Base-by-base conservation (phyloP, 148 eudicot species). In the Rhododendron ovatum region DNA sequence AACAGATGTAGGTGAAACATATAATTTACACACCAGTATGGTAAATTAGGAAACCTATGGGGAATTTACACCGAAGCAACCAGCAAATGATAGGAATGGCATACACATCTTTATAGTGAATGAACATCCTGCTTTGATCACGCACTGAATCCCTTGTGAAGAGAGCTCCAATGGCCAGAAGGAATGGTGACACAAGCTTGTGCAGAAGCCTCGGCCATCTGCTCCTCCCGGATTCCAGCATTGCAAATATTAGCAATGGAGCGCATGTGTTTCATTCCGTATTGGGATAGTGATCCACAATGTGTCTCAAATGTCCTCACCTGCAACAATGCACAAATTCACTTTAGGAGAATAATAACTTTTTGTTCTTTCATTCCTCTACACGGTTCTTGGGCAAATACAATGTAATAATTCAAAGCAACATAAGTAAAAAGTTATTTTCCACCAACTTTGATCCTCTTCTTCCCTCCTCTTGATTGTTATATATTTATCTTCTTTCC, bases 201-300 rank as follows among this genome's bases (percentile, higher is more conserved):
- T 1, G 94, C 91, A 2, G 98, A 91, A 6, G 95, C 99, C 88
- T 93, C 95, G 1, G 92, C 90, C 98, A 97, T 95, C 88, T 93
- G 96, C 57, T 93, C 93, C 33, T 82, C 53, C 26, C 87, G 85
- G 83, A 95, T 90, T 63, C 98, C 98, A 14, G 95, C 94, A 61
- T 97, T 97, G 92, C 99, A 97, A 11, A 97, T 90, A 89, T 97
- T 97, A 33, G 98, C 99, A 4, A 97, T 83, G n/a, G 98, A 91
- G 4, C 98, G 95, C 99, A 97, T 94, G 91, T 94, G 98, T 87
- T 97, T 97, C 99, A 97, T 97, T 81, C 99, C 99, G 5, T 97
- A 97, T 76, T 95, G 98, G n/a, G 95, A 93, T n/a, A 97, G 86
- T 18, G 96, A 95, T 59, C 99, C 98, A 81, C 99, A 97, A 55